Percentiles rank a stretch among this genome's conserved stretches.
Conservation (phyloP, 2,329 filamentous ascomycete genomes). For the Onygena corvina region DNA sequence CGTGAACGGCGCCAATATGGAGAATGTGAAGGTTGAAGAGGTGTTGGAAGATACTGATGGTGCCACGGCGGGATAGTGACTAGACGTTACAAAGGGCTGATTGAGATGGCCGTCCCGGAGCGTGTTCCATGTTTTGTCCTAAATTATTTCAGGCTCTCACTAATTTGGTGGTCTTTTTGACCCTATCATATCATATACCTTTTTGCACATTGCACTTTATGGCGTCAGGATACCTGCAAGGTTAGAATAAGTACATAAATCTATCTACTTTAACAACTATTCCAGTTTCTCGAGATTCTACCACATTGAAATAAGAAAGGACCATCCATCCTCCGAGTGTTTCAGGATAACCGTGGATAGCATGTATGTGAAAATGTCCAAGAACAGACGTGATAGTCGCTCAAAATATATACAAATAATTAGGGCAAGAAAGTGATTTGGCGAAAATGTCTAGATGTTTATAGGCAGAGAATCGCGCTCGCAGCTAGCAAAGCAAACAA, state of each 20-base stretch:
- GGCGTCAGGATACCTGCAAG: background rate
- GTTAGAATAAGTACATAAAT: constrained; percentile 1
- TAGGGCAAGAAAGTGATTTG: too few species aligned
- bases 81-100: background rate
- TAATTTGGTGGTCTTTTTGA: background rate
- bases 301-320: background rate
- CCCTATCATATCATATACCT: background rate
- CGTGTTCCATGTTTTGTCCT: background rate
- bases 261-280: background rate
- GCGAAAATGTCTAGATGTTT: background rate
- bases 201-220: background rate
- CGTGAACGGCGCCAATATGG: constrained; percentile 48
- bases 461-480: background rate
- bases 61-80: constrained; percentile 6
- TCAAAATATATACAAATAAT: too few species aligned
- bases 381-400: too few species aligned
- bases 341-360: background rate
- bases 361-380: background rate
- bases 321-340: background rate
- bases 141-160: background rate
- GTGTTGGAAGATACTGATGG: constrained; percentile 3
- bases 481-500: background rate
- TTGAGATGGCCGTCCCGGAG: background rate
- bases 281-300: background rate
- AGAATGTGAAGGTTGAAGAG: constrained; percentile 11